Evolutionary conservation across 305 asterid genomes (phyloP).

Genomic region (Striga hermonthica): DNA sequence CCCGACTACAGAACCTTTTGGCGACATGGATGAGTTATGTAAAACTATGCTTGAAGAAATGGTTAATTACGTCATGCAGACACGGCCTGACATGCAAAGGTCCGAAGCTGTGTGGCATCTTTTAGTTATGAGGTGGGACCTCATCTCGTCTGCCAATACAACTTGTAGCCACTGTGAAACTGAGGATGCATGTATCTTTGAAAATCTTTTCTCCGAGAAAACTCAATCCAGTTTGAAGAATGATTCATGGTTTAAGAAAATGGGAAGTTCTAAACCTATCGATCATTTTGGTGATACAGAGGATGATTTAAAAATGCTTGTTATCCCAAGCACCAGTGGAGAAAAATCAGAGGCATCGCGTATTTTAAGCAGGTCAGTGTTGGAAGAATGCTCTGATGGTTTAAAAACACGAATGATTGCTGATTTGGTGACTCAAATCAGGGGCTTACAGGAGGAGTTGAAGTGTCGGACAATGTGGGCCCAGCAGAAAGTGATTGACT

Average conservation of each 20-base stretch:
- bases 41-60: background rate
- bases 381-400: constrained; percentile 30
- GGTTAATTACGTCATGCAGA: background rate
- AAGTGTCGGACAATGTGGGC: constrained; percentile 54
- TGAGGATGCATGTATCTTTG: too few relatives aligned
- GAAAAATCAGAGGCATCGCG: too few relatives aligned
- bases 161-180: background rate
- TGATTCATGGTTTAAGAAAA: background rate
- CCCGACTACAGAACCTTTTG: background rate
- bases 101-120: background rate
- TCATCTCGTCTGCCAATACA: background rate
- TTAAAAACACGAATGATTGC: constrained; percentile 38
- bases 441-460: constrained; percentile 41
- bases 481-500: constrained; percentile 49
- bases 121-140: background rate
- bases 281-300: too few relatives aligned
- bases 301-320: too few relatives aligned
- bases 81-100: background rate
- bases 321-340: too few relatives aligned
- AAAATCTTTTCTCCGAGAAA: too few relatives aligned
- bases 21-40: background rate
- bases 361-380: background rate
- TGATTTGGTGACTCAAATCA: constrained; percentile 41
- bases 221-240: too few relatives aligned
- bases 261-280: background rate